Conservation (phyloP, 129 eudicot genomes). For the Cynara cardunculus region DNA sequence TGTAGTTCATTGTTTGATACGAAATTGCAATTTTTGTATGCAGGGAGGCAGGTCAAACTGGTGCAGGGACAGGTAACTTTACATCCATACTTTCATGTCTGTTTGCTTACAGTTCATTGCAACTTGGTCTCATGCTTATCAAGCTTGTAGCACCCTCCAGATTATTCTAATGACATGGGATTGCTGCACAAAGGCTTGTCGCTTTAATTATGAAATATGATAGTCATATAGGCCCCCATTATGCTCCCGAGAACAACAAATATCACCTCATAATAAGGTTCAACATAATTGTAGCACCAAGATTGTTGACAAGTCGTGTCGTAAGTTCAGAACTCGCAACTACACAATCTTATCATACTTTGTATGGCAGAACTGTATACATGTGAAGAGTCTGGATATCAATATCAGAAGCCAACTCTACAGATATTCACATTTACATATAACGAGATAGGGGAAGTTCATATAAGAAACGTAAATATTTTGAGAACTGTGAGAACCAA, state of each 20-base stretch:
- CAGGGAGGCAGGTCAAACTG: slow-evolving; percentile 59
- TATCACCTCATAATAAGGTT: not conserved
- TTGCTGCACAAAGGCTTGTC: not conserved
- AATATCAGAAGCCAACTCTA: not conserved
- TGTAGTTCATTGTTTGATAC: slow-evolving; percentile 13
- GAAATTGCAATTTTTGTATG: not conserved
- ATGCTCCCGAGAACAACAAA: not conserved
- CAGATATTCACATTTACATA: not conserved
- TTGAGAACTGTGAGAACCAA: not conserved
- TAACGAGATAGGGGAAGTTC: not conserved
- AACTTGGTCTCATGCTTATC: not conserved
- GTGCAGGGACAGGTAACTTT: slow-evolving; percentile 47
- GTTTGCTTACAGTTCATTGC: not conserved
- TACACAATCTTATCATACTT: not conserved
- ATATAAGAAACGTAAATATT: not conserved
- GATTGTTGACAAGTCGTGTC: not conserved
- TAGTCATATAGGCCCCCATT: not conserved
- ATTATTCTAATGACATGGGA: not conserved
- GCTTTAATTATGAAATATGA: not conserved
- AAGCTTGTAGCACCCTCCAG: not conserved
- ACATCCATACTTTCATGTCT: not conserved
- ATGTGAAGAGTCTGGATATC: not conserved
- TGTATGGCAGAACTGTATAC: not conserved
- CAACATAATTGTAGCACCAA: not conserved
- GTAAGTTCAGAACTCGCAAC: not conserved